Evolutionary conservation across 2,329 filamentous ascomycete species (phyloP), one percentile per base, ranked within the genome.

Genomic region (Ophiostoma montium): DNA sequence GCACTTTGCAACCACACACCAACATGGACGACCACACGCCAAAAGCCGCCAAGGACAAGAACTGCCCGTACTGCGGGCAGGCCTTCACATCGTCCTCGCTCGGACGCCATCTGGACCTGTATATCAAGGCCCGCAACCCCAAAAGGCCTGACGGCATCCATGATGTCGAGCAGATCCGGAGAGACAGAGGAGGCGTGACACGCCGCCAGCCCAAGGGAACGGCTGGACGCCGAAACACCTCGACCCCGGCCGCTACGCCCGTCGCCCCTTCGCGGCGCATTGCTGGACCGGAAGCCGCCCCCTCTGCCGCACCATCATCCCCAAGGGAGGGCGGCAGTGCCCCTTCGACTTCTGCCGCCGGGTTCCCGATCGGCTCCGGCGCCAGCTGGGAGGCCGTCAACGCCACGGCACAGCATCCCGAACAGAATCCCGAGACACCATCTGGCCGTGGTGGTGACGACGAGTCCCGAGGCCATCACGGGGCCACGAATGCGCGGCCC

Each of bases 1-100:
- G 21, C 18, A 39, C 36, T 11, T 39, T 19, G 12, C 11, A 39
- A 11, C 21, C 36, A 16, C 36, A 27, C 19, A 21, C n/a, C 27
- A 32, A 13, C 7, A 44, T 31, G 23, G 48, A 52, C n/a, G 41
- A 51, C 30, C 61, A 58, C 52, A 67, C 67, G 38, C 60, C 66
- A 21, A 68, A 68, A 53, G 74, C 83, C 15, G 65, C 74, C 52
- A 96, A 96, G 66, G 89, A 96, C 68, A 87, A 86, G 61, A 81
- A 73, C 55, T 95, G 90, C 63, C 85, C 82, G 33, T 96, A 86
- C 68, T 96, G 90, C 64, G 74, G 80, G 43, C 87, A 95, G 64
- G 74, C 83, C 7, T 96, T 95, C 62, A 95, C 90, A 15, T 95
- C 89, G 1, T 95, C 88, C 15, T 94, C 87, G 2, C 78, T 96